Percentiles rank a stretch among this genome's conserved stretches.
These are phyloP conservation scores for Solanum virginianum DNA, from an alignment of 257 asterid species.

Conservation along the genomic window DNA sequence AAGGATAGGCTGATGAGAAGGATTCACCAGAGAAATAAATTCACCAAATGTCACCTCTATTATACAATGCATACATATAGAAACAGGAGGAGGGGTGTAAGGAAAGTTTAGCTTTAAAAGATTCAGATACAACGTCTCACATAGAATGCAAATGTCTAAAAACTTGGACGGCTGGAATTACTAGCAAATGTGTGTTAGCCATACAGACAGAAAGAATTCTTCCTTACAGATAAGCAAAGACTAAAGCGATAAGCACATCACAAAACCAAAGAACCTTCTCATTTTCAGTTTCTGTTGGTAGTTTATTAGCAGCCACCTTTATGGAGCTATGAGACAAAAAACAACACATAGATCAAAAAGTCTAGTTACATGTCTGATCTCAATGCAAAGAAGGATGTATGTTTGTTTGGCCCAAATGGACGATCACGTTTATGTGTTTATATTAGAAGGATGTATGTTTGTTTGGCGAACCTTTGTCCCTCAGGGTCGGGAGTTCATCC, in stretches of 20 bases:
- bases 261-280: conserved; percentile 8
- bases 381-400: neutral
- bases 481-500: too few relatives aligned
- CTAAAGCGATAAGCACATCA: neutral
- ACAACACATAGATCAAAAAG: neutral
- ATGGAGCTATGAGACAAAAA: neutral
- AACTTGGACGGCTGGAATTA: neutral
- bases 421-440: too few relatives aligned
- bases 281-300: neutral
- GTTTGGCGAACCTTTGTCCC: too few relatives aligned
- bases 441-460: too few relatives aligned
- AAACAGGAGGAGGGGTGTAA: neutral
- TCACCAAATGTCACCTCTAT: neutral
- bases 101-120: neutral
- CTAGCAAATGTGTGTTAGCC: neutral
- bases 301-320: neutral
- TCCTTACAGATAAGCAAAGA: neutral
- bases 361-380: neutral
- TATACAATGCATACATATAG: neutral
- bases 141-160: neutral
- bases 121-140: neutral
- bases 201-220: neutral
- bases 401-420: too few relatives aligned
- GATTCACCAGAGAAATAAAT: neutral
- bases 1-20: neutral